Evolutionary conservation across 1,139 yeast species (phyloP).

Genomic region (Wickerhamomyces sp.): DNA sequence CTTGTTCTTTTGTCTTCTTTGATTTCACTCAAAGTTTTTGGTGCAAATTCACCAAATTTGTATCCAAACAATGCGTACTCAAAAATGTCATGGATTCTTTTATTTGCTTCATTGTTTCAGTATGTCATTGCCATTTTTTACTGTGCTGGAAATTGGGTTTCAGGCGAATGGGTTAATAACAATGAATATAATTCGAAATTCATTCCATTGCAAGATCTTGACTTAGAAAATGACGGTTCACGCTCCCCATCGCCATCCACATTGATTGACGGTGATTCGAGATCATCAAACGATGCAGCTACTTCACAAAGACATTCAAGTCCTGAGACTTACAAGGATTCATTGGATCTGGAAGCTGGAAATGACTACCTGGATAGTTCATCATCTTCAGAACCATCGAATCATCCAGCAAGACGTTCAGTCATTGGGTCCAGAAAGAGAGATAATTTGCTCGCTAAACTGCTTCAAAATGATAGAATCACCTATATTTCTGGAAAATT

Average conservation of each 20-base stretch:
- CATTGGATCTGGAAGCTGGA: slow-evolving; percentile 12
- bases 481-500: slow-evolving; percentile 30
- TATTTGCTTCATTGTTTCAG: slow-evolving; percentile 49
- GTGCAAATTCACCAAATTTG: slow-evolving; percentile 53
- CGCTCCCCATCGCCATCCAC: slow-evolving; percentile 17
- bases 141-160: slow-evolving; percentile 37
- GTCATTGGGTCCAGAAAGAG: slow-evolving; percentile 16
- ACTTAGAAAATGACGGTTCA: slow-evolving; percentile 14
- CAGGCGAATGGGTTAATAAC: slow-evolving; percentile 31
- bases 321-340: slow-evolving; percentile 14
- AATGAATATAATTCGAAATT: slow-evolving; percentile 23
- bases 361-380: neutral
- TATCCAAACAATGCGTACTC: slow-evolving; percentile 77
- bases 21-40: slow-evolving; percentile 54
- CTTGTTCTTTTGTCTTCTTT: slow-evolving; percentile 44
- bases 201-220: slow-evolving; percentile 24
- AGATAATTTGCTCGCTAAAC: slow-evolving; percentile 27
- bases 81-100: slow-evolving; percentile 56
- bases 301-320: slow-evolving; percentile 3
- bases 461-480: slow-evolving; percentile 30
- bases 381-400: slow-evolving; percentile 4
- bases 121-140: slow-evolving; percentile 45
- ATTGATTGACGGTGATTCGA: slow-evolving; percentile 13
- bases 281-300: slow-evolving; percentile 6
- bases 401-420: slow-evolving; percentile 9